Base-by-base conservation (phyloP, 2,329 filamentous ascomycete genomes). In the Biscogniauxia marginata region DNA sequence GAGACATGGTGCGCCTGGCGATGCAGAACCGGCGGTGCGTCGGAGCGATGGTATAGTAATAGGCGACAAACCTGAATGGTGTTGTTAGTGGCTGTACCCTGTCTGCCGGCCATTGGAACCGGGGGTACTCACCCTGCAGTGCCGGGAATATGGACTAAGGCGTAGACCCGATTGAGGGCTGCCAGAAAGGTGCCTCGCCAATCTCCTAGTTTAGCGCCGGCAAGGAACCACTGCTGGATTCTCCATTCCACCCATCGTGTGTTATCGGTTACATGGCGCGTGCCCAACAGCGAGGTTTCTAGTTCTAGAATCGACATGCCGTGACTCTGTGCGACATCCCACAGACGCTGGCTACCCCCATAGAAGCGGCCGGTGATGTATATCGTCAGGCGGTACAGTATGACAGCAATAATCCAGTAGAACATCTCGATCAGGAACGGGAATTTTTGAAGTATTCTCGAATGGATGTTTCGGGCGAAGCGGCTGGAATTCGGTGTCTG, bases 351-450 rank as follows among this genome's bases (percentile, higher is more conserved):
- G 39, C 77, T 75, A 46, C 79, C 77, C 34, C 80, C 79, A 55
- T 83, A 84, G 53, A 82, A 72, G 49, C 71, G 70, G 55, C 80
- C 76, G 2, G 81, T 79, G 6, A 79, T 69, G 16, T 79, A 73
- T 16, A 81, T 79, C 7, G 84, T 86, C 70, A 84, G 74, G 39
- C 80, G 77, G 72, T 89, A 89, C 67, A 87, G 85, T 47, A 80
- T 75, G 61, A 86, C 82, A 65, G 85, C 88, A 63, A 89, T 77
- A 46, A 81, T 77, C 86, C 86, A 89, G 74, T 89, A 89, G 70
- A 89, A 88, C 84, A 89, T 89, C 70, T 89, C 86, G 49, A 89
- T 79, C 53, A 89, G 70, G 67, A 89, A 89, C 4, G 87, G 86
- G 62, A 85, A 86, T 63, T 84, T 85, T 64, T 84, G 79, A 49